A percentile compares a stretch with the other conserved stretches of the same genome.
Conservation (phyloP, 352 stramenopile species). For the Phytophthora hibernalis region DNA sequence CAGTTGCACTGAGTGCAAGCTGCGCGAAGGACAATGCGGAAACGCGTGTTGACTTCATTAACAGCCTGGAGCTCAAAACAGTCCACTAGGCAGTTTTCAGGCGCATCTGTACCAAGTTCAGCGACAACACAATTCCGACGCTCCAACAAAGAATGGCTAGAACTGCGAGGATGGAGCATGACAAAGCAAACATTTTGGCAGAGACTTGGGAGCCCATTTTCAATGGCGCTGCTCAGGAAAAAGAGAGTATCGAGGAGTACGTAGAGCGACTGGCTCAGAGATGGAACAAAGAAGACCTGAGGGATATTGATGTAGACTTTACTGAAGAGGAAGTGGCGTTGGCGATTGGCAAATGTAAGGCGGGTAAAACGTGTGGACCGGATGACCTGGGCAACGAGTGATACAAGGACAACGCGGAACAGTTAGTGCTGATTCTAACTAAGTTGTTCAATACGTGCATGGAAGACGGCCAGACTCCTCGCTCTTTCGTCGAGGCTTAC, state of each 20-base stretch:
- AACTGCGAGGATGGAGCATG: background rate
- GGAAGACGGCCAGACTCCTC: background rate
- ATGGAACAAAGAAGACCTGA: too few species aligned
- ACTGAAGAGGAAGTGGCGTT: too few species aligned
- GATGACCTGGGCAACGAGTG: slow-evolving; percentile 1
- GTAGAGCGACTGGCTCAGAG: too few species aligned
- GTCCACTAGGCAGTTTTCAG: background rate
- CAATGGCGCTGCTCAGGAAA: background rate
- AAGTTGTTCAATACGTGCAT: slow-evolving; percentile 4
- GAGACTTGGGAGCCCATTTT: background rate
- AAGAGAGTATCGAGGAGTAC: too few species aligned
- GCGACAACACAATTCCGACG: slow-evolving; percentile 1
- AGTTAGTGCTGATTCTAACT: background rate
- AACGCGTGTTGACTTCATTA: too few species aligned
- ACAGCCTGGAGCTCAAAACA: too few species aligned
- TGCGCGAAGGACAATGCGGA: too few species aligned
- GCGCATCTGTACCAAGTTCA: slow-evolving; percentile 4
- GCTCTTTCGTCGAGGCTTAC: background rate
- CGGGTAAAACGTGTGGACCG: background rate
- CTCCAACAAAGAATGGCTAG: background rate
- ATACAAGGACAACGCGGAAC: background rate
- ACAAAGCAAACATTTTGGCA: slow-evolving; percentile 4
- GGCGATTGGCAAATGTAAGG: background rate
- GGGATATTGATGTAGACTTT: too few species aligned
- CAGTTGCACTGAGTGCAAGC: too few species aligned